Conservation (phyloP, 1,284 basidiomycete genomes). For the Gomphus bonarii region DNA sequence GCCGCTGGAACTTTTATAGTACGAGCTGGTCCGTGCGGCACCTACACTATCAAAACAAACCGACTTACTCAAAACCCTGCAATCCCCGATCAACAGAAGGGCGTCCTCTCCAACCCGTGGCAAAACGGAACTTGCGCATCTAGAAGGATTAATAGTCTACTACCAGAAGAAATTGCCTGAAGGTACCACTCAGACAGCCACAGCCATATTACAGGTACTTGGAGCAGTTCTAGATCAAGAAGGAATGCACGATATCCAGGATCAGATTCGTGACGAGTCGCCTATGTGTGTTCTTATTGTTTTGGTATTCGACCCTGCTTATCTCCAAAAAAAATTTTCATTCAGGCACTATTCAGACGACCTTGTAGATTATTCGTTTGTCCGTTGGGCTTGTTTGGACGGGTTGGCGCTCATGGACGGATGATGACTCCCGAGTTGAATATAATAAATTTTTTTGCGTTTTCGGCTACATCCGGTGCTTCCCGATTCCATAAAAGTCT, state of each 20-base stretch:
- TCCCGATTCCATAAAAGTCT: neutral
- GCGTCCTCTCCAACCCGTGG: neutral
- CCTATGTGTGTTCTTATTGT: constrained; percentile 31
- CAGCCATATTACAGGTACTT: constrained; percentile 40
- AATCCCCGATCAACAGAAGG: constrained; percentile 12
- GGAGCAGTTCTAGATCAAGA: constrained; percentile 48
- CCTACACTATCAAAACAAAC: constrained; percentile 36
- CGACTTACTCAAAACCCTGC: constrained; percentile 31
- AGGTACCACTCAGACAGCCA: constrained; percentile 31
- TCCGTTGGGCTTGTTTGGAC: constrained; percentile 41
- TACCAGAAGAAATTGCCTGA: constrained; percentile 40
- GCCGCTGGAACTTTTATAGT: constrained; percentile 28
- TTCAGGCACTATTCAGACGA: constrained; percentile 34
- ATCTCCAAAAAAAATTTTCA: constrained; percentile 11
- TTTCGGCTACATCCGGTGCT: neutral
- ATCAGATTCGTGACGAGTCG: constrained; percentile 27
- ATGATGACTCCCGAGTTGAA: neutral
- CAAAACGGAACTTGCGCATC: constrained; percentile 22
- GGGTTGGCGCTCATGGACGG: constrained; percentile 36
- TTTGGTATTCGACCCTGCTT: constrained; percentile 5
- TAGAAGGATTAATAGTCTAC: constrained; percentile 26
- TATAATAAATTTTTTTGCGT: neutral
- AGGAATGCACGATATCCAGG: constrained; percentile 36
- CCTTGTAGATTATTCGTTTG: constrained; percentile 35
- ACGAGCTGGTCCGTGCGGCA: constrained; percentile 50